These are phyloP conservation scores for Trypanosomatidae sp. DNA, from an alignment of 208 protist genomes.

Conservation along the genomic window DNA sequence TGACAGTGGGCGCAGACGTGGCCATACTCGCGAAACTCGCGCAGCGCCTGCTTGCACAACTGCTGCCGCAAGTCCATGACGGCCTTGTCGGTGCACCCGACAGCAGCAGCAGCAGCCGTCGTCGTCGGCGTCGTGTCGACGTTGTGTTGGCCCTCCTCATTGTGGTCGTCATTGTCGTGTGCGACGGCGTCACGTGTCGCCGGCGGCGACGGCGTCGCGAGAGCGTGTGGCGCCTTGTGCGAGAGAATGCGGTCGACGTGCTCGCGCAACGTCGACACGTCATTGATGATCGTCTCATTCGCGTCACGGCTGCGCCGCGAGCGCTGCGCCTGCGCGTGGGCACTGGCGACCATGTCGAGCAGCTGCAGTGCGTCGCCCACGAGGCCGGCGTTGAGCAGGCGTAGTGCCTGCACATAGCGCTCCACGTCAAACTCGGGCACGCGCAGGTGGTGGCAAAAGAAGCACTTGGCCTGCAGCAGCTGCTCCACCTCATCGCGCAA, in stretches of 20 bases:
- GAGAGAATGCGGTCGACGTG: constrained; percentile 44
- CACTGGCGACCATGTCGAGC: constrained; percentile 50
- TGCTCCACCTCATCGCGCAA: constrained; percentile 49
- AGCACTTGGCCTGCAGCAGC: constrained; percentile 76
- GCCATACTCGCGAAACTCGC: constrained; percentile 34
- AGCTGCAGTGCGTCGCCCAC: constrained; percentile 71
- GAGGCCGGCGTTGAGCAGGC: constrained; percentile 49
- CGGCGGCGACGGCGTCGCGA: background rate
- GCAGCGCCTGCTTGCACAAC: constrained; percentile 55
- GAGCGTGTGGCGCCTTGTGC: constrained; percentile 1
- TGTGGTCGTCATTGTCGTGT: background rate
- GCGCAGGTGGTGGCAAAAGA: constrained; percentile 78
- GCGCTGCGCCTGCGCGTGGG: constrained; percentile 33
- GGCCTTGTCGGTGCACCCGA: constrained; percentile 10
- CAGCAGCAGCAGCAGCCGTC: background rate
- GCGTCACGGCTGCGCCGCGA: constrained; percentile 28
- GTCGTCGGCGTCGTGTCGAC: background rate
- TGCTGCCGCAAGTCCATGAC: constrained; percentile 57
- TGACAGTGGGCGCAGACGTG: constrained; percentile 67
- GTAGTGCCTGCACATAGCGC: constrained; percentile 69
- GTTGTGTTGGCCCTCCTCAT: background rate
- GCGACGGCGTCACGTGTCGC: background rate
- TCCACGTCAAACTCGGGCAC: constrained; percentile 63
- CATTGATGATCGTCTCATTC: constrained; percentile 57
- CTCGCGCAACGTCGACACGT: constrained; percentile 33